Percentiles rank a stretch among this genome's conserved stretches.
phyloP scores from a whole-genome alignment of 2,329 filamentous ascomycete species.

The Paracorniculantispora psalliotae region DNA sequence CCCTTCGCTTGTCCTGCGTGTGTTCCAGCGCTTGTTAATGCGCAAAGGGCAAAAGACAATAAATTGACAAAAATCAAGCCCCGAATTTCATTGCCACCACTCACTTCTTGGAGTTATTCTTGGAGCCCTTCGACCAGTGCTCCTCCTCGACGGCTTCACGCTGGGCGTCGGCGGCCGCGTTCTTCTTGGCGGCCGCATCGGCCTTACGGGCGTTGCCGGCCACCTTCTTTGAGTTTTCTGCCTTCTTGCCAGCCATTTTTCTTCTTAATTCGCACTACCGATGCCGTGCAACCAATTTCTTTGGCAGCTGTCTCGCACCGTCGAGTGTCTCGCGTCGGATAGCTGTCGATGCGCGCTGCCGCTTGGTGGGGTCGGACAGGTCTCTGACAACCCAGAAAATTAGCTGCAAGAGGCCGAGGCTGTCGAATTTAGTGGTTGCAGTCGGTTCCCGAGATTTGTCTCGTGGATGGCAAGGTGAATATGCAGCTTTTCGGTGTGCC shows the following conservation, averaged over 20 bases:
- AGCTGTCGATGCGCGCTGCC: not conserved
- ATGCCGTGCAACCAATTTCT: not conserved
- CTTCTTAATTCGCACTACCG: not conserved
- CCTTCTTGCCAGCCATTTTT: constrained; percentile 68
- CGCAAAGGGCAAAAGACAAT: no score
- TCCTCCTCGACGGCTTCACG: constrained; percentile 62
- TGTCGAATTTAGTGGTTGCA: not conserved
- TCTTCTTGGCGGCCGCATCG: constrained; percentile 76
- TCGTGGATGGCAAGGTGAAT: not conserved
- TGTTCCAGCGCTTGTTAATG: no score
- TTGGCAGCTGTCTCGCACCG: not conserved
- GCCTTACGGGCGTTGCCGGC: constrained; percentile 90
- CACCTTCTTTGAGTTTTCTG: constrained; percentile 82
- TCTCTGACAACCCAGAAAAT: not conserved
- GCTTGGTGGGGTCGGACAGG: constrained; percentile 2
- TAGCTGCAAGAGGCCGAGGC: not conserved
- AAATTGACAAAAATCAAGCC: no score
- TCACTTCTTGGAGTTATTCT: constrained; percentile 83
- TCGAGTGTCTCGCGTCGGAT: not conserved
- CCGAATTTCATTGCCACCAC: constrained; percentile 27
- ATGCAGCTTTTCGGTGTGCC: constrained; percentile 5
- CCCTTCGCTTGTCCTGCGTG: no score
- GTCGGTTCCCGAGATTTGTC: not conserved
- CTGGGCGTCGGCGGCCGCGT: constrained; percentile 63
- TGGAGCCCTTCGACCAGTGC: constrained; percentile 82